Evolutionary conservation across 23 red algal genomes (phyloP).

Genomic region (Cyanidioschyzon merolae): DNA sequence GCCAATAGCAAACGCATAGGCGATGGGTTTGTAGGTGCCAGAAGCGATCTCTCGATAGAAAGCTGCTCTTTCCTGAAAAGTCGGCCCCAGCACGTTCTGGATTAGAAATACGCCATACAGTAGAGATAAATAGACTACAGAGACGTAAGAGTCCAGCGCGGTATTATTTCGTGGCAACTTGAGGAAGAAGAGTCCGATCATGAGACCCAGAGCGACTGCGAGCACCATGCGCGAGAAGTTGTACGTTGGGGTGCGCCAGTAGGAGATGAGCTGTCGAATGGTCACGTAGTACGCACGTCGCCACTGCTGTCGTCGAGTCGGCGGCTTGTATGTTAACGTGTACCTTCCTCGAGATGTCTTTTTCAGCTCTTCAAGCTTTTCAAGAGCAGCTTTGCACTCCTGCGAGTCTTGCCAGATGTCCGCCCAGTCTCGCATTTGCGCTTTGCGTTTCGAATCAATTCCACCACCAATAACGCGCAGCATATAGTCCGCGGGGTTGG

Average conservation of each 20-base stretch:
- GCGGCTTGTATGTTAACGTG: conserved; percentile 21
- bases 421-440: background rate
- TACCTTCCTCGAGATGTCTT: background rate
- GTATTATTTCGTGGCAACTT: conserved; percentile 44
- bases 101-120: conserved; percentile 42
- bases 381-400: background rate
- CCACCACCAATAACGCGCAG: conserved; percentile 18
- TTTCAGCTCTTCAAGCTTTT: conserved; percentile 23
- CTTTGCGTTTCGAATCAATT: background rate
- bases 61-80: conserved; percentile 41
- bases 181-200: conserved; percentile 39
- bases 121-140: conserved; percentile 58
- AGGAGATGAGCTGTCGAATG: conserved; percentile 40
- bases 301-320: conserved; percentile 1
- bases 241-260: conserved; percentile 80
- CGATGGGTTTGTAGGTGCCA: conserved; percentile 46
- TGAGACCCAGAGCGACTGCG: conserved; percentile 36
- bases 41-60: conserved; percentile 86
- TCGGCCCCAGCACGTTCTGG: conserved; percentile 57
- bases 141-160: conserved; percentile 32
- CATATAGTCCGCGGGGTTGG: conserved; percentile 49
- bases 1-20: conserved; percentile 50
- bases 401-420: conserved; percentile 18
- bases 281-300: conserved; percentile 34
- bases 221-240: conserved; percentile 54